Evolutionary conservation across 805 yeast genomes (phyloP).

Genomic region (Sugiyamaella boreocaroliniensis): DNA sequence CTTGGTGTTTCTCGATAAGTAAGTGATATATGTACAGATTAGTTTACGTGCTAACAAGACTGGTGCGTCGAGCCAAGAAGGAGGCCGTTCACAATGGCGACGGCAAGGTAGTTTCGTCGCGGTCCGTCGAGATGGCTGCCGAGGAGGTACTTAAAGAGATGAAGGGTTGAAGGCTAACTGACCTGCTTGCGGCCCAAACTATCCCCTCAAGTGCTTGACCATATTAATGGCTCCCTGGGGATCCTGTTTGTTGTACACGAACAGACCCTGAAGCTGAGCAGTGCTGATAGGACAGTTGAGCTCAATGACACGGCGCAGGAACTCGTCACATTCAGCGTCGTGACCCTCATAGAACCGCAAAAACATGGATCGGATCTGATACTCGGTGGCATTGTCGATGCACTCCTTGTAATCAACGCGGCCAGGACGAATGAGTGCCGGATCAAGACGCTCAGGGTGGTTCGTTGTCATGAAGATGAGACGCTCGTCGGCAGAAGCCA

Average conservation of each 20-base stretch:
- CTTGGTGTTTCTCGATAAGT: constrained; percentile 19
- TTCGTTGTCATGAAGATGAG: constrained; percentile 97
- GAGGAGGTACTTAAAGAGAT: constrained; percentile 13
- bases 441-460: constrained; percentile 89
- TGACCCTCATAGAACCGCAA: constrained; percentile 68
- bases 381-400: constrained; percentile 79
- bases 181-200: too few relatives aligned
- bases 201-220: constrained; percentile 32
- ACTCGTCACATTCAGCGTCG: constrained; percentile 49
- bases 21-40: constrained; percentile 1
- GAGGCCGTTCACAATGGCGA: constrained; percentile 10
- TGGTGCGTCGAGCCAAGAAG: constrained; percentile 7
- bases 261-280: constrained; percentile 91
- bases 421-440: constrained; percentile 92
- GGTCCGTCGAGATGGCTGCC: constrained; percentile 8
- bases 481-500: constrained; percentile 94
- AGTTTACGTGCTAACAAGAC: constrained; percentile 1
- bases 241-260: constrained; percentile 82
- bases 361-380: constrained; percentile 80
- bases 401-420: constrained; percentile 79
- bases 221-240: constrained; percentile 69
- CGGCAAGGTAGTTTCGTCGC: constrained; percentile 1
- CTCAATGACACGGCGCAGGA: constrained; percentile 39
- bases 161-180: constrained; percentile 10
- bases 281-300: constrained; percentile 65